A percentile compares a stretch with the other conserved stretches of the same genome.
These are phyloP conservation scores for Crithidia acanthocephali DNA, from an alignment of 208 protist species.

Conservation along the genomic window DNA sequence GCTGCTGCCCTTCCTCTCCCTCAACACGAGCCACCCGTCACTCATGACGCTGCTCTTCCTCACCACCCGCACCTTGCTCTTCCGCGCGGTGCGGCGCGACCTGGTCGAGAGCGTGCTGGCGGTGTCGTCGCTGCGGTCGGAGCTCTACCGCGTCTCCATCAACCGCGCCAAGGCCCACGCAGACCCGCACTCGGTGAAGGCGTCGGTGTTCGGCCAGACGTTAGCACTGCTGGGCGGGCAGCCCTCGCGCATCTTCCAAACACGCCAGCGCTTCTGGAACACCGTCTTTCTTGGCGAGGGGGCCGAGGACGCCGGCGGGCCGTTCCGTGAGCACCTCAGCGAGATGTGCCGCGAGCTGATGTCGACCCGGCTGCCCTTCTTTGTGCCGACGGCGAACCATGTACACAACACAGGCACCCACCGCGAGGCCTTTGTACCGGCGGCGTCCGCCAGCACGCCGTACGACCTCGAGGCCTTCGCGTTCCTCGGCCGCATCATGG, in stretches of 20 bases:
- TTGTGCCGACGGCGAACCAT: constrained; percentile 93
- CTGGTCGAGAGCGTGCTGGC: constrained; percentile 72
- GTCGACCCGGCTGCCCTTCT: constrained; percentile 77
- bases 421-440: constrained; percentile 91
- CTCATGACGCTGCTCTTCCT: constrained; percentile 73
- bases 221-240: constrained; percentile 68
- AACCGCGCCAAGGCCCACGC: constrained; percentile 76
- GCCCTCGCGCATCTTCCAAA: constrained; percentile 84
- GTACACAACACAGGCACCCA: constrained; percentile 83
- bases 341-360: constrained; percentile 95
- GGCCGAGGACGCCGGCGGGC: constrained; percentile 94
- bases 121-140: constrained; percentile 75
- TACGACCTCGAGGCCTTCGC: constrained; percentile 75
- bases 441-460: constrained; percentile 57
- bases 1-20: constrained; percentile 77
- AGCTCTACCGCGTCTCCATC: constrained; percentile 85
- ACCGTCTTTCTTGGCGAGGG: constrained; percentile 93
- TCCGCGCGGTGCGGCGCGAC: constrained; percentile 59
- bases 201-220: constrained; percentile 92
- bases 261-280: constrained; percentile 87
- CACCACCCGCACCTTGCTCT: constrained; percentile 65
- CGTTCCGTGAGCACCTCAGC: constrained; percentile 92
- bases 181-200: constrained; percentile 39
- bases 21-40: constrained; percentile 54
- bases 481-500: constrained; percentile 96